Percentiles rank a stretch among this genome's conserved stretches.
Evolutionary conservation across 768 basidiomycete species (phyloP).

Genomic region (Leccinum rimulosum): DNA sequence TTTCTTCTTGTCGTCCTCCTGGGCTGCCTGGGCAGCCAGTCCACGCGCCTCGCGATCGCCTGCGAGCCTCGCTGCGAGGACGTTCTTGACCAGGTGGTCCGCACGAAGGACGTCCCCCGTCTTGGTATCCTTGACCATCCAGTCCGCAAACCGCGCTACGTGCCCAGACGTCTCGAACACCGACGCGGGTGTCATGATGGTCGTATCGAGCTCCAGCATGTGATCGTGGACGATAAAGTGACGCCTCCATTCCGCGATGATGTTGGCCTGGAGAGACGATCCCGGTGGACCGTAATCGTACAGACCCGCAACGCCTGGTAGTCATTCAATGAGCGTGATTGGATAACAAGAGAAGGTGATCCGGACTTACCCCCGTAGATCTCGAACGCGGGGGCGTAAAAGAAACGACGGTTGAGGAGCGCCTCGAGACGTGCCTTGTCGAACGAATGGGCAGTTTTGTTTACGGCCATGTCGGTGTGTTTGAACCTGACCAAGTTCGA

Average conservation of each 20-base stretch:
- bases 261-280: slow-evolving; percentile 93
- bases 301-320: slow-evolving; percentile 87
- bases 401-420: slow-evolving; percentile 87
- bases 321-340: not conserved
- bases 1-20: slow-evolving; percentile 50
- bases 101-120: slow-evolving; percentile 97
- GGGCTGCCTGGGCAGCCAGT: slow-evolving; percentile 61
- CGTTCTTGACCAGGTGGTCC: slow-evolving; percentile 92
- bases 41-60: slow-evolving; percentile 91
- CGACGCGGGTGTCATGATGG: slow-evolving; percentile 92
- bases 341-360: not conserved
- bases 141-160: slow-evolving; percentile 97
- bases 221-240: slow-evolving; percentile 98
- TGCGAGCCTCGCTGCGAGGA: slow-evolving; percentile 85
- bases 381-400: slow-evolving; percentile 97
- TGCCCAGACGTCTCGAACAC: slow-evolving; percentile 98
- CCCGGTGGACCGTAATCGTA: slow-evolving; percentile 99
- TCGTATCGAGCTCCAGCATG: slow-evolving; percentile 98
- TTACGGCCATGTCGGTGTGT: slow-evolving; percentile 42
- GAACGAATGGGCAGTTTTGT: slow-evolving; percentile 84
- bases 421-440: slow-evolving; percentile 85
- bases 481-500: slow-evolving; percentile 8
- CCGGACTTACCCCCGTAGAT: slow-evolving; percentile 85
- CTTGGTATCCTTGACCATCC: slow-evolving; percentile 97
- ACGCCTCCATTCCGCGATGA: slow-evolving; percentile 93